A percentile compares a stretch with the other conserved stretches of the same genome.
phyloP scores from a whole-genome alignment of 2,329 filamentous ascomycete species.

The Apiospora phragmitis region DNA sequence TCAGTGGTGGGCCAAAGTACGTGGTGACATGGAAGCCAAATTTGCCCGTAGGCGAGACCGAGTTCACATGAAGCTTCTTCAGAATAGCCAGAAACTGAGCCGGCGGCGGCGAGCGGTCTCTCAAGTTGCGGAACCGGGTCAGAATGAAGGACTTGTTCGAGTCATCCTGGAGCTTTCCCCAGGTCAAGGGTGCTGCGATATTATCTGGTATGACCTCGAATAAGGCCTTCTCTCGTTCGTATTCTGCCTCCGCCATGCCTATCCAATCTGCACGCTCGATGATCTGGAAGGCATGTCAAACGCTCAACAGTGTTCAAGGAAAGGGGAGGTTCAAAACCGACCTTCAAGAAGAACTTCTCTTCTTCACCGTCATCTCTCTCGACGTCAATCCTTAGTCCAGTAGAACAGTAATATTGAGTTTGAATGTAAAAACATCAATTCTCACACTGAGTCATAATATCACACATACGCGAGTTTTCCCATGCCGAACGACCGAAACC shows the following conservation, averaged over 20 bases:
- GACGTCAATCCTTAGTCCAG: not conserved
- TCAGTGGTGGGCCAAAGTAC: conserved; percentile 23
- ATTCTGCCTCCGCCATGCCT: conserved; percentile 25
- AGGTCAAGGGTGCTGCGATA: conserved; percentile 20
- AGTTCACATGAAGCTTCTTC: conserved; percentile 21
- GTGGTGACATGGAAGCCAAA: conserved; percentile 30
- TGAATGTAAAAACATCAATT: not conserved
- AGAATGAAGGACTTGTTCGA: conserved; percentile 4
- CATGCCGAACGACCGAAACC: not conserved
- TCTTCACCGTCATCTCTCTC: not conserved
- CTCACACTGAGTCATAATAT: not conserved
- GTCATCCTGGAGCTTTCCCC: conserved; percentile 19
- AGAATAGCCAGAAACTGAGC: conserved; percentile 12
- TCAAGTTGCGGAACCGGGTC: not conserved
- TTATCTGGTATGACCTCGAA: conserved; percentile 23
- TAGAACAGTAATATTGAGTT: not conserved
- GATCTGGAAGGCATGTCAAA: conserved; percentile 13
- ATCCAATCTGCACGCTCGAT: conserved; percentile 19
- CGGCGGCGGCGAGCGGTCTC: not conserved
- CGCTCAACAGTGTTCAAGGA: not conserved
- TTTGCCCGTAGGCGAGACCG: conserved; percentile 24
- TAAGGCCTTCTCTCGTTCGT: conserved; percentile 22
- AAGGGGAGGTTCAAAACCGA: not conserved
- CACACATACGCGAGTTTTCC: not conserved
- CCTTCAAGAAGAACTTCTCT: not conserved